Evolutionary conservation across 2,329 filamentous ascomycete genomes (phyloP), one percentile per base, ranked within the genome.

Genomic region (Colletotrichum godetiae): DNA sequence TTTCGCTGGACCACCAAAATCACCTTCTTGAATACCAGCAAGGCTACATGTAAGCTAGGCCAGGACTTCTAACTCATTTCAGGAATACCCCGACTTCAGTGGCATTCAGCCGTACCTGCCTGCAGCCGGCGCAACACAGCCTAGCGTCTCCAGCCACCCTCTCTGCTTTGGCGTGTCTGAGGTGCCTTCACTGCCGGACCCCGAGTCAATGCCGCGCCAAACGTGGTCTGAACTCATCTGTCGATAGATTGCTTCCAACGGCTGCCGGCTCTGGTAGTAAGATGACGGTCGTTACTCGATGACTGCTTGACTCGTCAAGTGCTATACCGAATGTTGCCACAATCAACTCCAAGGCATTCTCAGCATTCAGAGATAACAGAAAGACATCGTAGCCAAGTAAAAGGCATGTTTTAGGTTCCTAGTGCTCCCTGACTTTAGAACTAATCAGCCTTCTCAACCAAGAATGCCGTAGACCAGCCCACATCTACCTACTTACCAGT

Each of bases 391-490:
- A 46, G 42, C 4, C 3, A 19, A 46, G 7, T 5, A n/a, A n/a
- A 46, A n/a, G 42, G 11, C 24, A 27, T 10, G 3, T 29, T 13
- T 49, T 22, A 11, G 2, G 6, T 29, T 4, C 24, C 5, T 31
- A 13, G 15, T 11, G 22, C 22, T 22, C 13, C 8, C 15, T 31
- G 7, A 13, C 12, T 10, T n/a, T 6, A 24, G 35, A 24, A 27
- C 5, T 10, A 24, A 24, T 53, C 19, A 52, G 58, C 22, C 64
- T 13, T 58, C 31, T 19, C 4, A 24, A 8, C 58, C 22, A 63
- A 13, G 27, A 15, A 27, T 5, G 64, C 42, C 35, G 37, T 57
- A 49, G 57, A 57, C 24, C 52, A 72, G 69, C 59, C 49, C 52
- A 8, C 33, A 31, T 33, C n/a, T 42, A 24, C 42, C 24, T 42